Percentiles rank a stretch among this genome's conserved stretches.
These are phyloP conservation scores for Tricholoma bakamatsutake DNA, from an alignment of 768 basidiomycete species.

Conservation along the genomic window DNA sequence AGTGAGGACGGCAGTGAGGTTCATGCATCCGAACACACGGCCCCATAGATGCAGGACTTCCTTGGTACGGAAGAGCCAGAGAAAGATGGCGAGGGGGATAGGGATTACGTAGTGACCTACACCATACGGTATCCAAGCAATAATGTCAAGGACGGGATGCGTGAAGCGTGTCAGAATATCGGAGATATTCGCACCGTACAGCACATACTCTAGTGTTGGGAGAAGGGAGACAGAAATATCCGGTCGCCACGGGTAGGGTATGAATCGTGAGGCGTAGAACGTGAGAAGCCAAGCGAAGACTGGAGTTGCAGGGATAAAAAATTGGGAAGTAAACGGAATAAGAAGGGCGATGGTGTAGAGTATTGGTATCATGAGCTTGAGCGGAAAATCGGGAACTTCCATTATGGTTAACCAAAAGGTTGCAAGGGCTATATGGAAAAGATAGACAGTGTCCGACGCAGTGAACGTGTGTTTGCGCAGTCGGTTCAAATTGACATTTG, in stretches of 20 bases:
- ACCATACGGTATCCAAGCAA: conserved; percentile 98
- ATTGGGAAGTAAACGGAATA: conserved; percentile 84
- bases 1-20: conserved; percentile 77
- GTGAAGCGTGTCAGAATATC: conserved; percentile 95
- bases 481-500: conserved; percentile 54
- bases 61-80: conserved; percentile 88
- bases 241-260: conserved; percentile 72
- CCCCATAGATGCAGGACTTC: conserved; percentile 81
- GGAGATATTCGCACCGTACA: conserved; percentile 97
- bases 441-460: conserved; percentile 51
- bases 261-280: conserved; percentile 84
- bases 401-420: conserved; percentile 71
- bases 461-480: conserved; percentile 54
- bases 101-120: conserved; percentile 86
- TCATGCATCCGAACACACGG: conserved; percentile 89
- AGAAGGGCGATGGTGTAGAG: conserved; percentile 65
- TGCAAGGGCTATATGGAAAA: conserved; percentile 59
- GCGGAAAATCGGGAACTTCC: conserved; percentile 60
- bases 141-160: conserved; percentile 83
- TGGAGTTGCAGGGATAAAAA: conserved; percentile 85
- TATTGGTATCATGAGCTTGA: conserved; percentile 73
- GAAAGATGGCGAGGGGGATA: conserved; percentile 75
- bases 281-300: conserved; percentile 82
- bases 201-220: conserved; percentile 89
- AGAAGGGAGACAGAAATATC: conserved; percentile 86